Conservation (phyloP, 768 basidiomycete species). For the Leucosporidium scottii region DNA sequence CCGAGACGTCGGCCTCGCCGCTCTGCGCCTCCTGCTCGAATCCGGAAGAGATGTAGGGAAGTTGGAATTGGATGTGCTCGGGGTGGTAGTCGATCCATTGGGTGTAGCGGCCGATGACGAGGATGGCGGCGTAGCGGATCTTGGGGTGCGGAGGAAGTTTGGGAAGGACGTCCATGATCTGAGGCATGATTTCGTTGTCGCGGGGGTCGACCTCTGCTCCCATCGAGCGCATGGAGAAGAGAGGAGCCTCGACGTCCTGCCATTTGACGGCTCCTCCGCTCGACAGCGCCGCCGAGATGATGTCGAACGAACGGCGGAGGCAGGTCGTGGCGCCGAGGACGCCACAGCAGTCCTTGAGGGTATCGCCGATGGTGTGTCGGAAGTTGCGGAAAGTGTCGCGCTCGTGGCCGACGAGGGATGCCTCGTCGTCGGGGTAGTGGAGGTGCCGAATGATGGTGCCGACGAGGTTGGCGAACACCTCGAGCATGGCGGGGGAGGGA, state of each 20-base stretch:
- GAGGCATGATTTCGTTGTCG: constrained; percentile 81
- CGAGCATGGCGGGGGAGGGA: constrained; percentile 58
- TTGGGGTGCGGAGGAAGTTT: constrained; percentile 79
- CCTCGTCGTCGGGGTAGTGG: constrained; percentile 72
- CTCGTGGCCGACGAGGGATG: constrained; percentile 64
- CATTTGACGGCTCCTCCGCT: constrained; percentile 51
- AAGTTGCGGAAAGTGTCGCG: constrained; percentile 89
- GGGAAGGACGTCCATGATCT: constrained; percentile 91
- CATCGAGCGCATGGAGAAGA: constrained; percentile 98
- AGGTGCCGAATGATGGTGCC: constrained; percentile 78
- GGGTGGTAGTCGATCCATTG: constrained; percentile 93
- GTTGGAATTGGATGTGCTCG: constrained; percentile 70
- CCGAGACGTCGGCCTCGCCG: constrained; percentile 54
- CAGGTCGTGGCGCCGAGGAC: constrained; percentile 84
- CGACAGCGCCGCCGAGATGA: constrained; percentile 67
- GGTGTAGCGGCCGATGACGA: constrained; percentile 92
- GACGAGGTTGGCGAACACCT: constrained; percentile 79
- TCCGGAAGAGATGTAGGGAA: constrained; percentile 85
- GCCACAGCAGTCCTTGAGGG: constrained; percentile 94
- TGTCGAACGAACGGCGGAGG: constrained; percentile 68
- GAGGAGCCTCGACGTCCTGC: constrained; percentile 95
- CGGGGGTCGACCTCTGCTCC: constrained; percentile 80
- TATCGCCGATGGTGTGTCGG: constrained; percentile 97
- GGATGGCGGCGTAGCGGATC: constrained; percentile 87
- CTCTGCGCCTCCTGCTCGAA: constrained; percentile 57